Percentiles rank a stretch among this genome's conserved stretches.
phyloP scores from a whole-genome alignment of 2,329 filamentous ascomycete genomes.

The Neofusicoccum umdonicola region DNA sequence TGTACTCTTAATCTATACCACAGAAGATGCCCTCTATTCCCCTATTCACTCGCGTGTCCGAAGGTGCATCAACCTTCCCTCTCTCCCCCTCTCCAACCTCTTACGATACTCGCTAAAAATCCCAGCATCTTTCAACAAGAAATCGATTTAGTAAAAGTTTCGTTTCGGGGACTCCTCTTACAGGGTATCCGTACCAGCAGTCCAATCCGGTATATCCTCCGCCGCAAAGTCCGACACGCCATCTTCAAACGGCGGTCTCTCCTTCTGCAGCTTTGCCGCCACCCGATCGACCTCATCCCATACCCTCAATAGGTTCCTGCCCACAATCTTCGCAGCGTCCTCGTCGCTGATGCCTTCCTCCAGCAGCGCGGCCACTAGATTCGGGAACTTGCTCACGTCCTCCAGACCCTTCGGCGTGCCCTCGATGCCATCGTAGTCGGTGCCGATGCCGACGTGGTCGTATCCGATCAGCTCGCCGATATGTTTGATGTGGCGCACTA shows the following conservation, averaged over 20 bases:
- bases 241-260: constrained; percentile 45
- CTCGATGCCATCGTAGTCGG: constrained; percentile 80
- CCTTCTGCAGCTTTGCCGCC: constrained; percentile 61
- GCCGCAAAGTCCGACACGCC: constrained; percentile 29
- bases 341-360: constrained; percentile 69
- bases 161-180: background rate
- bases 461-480: constrained; percentile 83
- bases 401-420: constrained; percentile 70
- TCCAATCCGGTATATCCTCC: background rate
- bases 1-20: too few relatives aligned
- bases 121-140: too few relatives aligned
- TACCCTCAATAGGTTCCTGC: constrained; percentile 78
- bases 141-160: too few relatives aligned
- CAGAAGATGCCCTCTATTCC: too few relatives aligned
- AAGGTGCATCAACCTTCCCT: too few relatives aligned
- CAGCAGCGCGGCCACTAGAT: constrained; percentile 72
- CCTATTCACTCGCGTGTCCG: too few relatives aligned
- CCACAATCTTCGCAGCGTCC: constrained; percentile 72
- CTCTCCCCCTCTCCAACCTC: too few relatives aligned
- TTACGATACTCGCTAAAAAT: too few relatives aligned
- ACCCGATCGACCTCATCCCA: constrained; percentile 77
- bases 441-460: constrained; percentile 82
- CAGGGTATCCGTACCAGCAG: background rate
- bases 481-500: constrained; percentile 76
- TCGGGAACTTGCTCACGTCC: constrained; percentile 80